phyloP scores from a whole-genome alignment of 345 rosid species.

The Eucalyptus melliodora region DNA sequence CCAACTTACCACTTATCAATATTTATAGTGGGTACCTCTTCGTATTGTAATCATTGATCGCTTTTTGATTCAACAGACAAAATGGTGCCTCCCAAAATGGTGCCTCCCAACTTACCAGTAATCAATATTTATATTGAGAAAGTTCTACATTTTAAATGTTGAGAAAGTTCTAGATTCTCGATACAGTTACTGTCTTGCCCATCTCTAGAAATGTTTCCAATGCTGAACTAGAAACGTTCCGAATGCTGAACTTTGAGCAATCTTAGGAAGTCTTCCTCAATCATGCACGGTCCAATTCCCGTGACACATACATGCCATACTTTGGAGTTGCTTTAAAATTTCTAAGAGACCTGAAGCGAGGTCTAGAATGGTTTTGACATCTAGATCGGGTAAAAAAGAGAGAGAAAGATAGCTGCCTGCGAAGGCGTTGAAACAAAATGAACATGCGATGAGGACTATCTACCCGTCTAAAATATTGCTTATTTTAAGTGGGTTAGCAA shows the following conservation, averaged over 20 bases:
- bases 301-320: neutral
- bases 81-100: too few relatives aligned
- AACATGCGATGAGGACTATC: neutral
- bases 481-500: neutral
- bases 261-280: too few relatives aligned
- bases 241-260: too few relatives aligned
- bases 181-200: fast-evolving
- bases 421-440: neutral
- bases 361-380: neutral
- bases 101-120: too few relatives aligned
- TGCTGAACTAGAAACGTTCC: too few relatives aligned
- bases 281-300: too few relatives aligned
- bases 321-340: neutral
- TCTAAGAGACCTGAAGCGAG: neutral
- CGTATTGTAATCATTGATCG: too few relatives aligned
- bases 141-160: too few relatives aligned
- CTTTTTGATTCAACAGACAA: too few relatives aligned
- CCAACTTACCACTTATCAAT: too few relatives aligned
- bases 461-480: neutral
- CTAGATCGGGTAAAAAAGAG: neutral
- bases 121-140: too few relatives aligned
- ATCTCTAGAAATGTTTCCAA: fast-evolving
- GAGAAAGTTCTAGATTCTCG: fast-evolving
- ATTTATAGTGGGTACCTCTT: too few relatives aligned
- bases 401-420: neutral